phyloP scores from a whole-genome alignment of 2,329 filamentous ascomycete genomes.

The Ascochyta fabae region DNA sequence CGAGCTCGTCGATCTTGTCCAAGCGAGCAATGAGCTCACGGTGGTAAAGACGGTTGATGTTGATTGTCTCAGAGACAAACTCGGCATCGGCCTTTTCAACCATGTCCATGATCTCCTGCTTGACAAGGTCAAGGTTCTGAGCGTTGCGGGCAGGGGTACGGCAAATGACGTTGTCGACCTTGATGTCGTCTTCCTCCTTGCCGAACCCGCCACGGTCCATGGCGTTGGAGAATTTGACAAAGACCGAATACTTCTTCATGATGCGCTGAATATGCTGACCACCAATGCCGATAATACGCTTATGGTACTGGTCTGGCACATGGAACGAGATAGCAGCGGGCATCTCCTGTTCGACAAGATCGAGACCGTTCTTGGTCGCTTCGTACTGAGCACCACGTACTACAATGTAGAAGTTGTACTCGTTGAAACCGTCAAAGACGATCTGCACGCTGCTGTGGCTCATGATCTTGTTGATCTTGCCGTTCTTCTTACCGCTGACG shows the following conservation, averaged over 20 bases:
- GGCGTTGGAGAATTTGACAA: constrained; percentile 98
- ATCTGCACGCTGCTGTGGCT: constrained; percentile 99
- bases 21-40: constrained; percentile 90
- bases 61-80: constrained; percentile 91
- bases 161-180: constrained; percentile 98
- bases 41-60: constrained; percentile 93
- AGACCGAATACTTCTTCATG: constrained; percentile 99
- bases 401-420: constrained; percentile 99
- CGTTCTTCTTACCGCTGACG: constrained; percentile 99
- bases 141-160: constrained; percentile 96
- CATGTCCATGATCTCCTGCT: constrained; percentile 99
- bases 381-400: constrained; percentile 92
- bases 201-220: constrained; percentile 96
- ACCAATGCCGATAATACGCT: constrained; percentile 98
- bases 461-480: constrained; percentile 99
- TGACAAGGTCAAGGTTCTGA: constrained; percentile 94
- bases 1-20: constrained; percentile 87
- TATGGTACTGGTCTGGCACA: constrained; percentile 98
- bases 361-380: constrained; percentile 89
- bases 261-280: constrained; percentile 98
- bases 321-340: constrained; percentile 99
- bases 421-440: constrained; percentile 98
- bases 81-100: constrained; percentile 97
- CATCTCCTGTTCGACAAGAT: constrained; percentile 98
- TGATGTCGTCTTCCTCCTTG: constrained; percentile 96